Evolutionary conservation across 2,329 filamentous ascomycete species (phyloP), one percentile per base, ranked within the genome.

Genomic region (Rhytidhysteron rufulum): DNA sequence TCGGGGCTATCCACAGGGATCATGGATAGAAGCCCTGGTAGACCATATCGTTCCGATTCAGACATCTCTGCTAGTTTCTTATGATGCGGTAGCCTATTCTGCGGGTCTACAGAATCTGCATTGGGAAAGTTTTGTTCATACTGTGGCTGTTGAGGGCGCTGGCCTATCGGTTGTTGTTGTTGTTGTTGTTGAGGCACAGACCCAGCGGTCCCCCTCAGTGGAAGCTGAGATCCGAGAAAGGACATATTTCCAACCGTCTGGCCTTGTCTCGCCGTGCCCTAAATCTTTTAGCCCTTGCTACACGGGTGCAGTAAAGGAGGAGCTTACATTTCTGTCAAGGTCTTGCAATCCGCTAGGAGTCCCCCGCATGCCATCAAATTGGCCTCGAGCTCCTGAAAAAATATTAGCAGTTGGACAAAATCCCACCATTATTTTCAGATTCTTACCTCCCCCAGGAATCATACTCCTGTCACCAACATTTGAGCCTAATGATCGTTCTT

Each of bases 1-100:
- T 73, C 78, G 11, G 70, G 69, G 51, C 68, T 77, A 45, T 75
- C 75, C 45, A 70, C 67, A 39, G 71, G 73, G 47, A 79, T 77
- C 71, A 74, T 79, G 27, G 71, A 72, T 31, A 80, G 59, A n/a
- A 83, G 62, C 2, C 79, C 80, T 24, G 73, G 70, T 38, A 84
- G 66, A 6, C 80, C 79, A 49, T 75, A 83, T 44, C 73, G 73
- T 53, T 83, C 80, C 27, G 72, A 60, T 39, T 80, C 77, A 31
- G 70, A 75, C 77, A 83, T 80, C 40, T 82, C 75, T 9, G 71
- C 67, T 22, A 78, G 63, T 40, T 62, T 65, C 53, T 72, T 72
- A 36, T 66, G 58, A 25, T 61, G 58, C 40, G 67, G 65, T 44
- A 68, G 45, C 19, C 42, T 27, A 31, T 47, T 60, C 10, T 60